These are phyloP conservation scores for Fonsecaea monophora DNA, from an alignment of 2,329 filamentous ascomycete genomes.

Conservation along the genomic window DNA sequence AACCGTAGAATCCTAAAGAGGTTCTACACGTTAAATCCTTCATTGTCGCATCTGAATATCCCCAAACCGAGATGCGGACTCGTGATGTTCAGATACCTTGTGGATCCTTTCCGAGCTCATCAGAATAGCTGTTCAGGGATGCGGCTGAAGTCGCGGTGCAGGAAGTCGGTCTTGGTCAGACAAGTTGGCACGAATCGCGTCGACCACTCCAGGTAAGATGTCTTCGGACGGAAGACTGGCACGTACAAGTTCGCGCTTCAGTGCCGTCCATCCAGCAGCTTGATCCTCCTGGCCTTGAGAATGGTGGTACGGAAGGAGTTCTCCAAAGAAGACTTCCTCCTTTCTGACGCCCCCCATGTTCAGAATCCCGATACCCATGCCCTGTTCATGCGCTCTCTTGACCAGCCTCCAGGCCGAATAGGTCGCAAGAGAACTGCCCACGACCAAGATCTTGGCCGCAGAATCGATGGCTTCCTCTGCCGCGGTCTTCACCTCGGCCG, in stretches of 20 bases:
- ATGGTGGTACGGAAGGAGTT: constrained; percentile 32
- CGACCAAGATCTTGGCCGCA: constrained; percentile 74
- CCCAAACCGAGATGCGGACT: background rate
- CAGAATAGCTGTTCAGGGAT: background rate
- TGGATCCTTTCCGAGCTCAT: too few relatives aligned
- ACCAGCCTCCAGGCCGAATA: constrained; percentile 93
- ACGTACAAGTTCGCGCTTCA: constrained; percentile 44
- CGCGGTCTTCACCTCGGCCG: constrained; percentile 69
- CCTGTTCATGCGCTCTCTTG: constrained; percentile 78
- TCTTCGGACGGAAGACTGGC: constrained; percentile 52
- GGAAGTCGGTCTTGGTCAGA: background rate
- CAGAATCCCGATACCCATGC: constrained; percentile 84
- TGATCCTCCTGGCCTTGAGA: background rate
- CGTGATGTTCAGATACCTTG: background rate
- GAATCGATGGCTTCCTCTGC: constrained; percentile 82
- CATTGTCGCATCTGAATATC: background rate
- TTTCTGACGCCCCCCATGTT: constrained; percentile 69
- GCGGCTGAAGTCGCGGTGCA: background rate
- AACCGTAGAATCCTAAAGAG: background rate
- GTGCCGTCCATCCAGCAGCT: constrained; percentile 16
- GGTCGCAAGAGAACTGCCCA: constrained; percentile 90
- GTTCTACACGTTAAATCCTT: background rate
- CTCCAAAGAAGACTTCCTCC: constrained; percentile 51
- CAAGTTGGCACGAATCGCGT: constrained; percentile 23
- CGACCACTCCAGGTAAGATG: constrained; percentile 50